Percentiles rank a stretch among this genome's conserved stretches.
Evolutionary conservation across 441 rosid species (phyloP).

Genomic region (Erodium moschatum): DNA sequence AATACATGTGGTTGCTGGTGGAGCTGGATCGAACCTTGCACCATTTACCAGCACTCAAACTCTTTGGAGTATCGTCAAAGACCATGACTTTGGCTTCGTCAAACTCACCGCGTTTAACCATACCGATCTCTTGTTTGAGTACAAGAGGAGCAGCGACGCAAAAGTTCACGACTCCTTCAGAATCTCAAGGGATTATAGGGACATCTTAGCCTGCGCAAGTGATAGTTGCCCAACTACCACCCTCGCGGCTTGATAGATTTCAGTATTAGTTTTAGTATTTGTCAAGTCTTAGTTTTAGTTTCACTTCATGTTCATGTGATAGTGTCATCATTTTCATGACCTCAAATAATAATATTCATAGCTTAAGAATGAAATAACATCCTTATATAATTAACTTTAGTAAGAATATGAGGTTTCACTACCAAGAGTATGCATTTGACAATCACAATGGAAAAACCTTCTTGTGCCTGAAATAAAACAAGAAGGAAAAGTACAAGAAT

Average conservation of each 20-base stretch:
- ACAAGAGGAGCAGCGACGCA: slow-evolving; percentile 75
- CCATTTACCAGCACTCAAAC: slow-evolving; percentile 20
- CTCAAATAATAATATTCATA: background rate
- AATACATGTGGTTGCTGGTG: slow-evolving; percentile 80
- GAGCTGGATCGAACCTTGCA: slow-evolving; percentile 48
- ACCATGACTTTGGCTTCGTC: slow-evolving; percentile 59
- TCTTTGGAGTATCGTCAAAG: slow-evolving; percentile 55
- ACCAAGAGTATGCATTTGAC: background rate
- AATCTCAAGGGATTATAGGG: slow-evolving; percentile 57
- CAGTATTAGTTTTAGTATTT: no score
- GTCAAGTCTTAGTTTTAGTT: background rate
- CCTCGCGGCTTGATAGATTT: slow-evolving; percentile 33
- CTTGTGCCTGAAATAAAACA: slow-evolving; percentile 70
- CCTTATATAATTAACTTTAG: no score
- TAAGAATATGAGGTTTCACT: background rate
- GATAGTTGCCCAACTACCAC: slow-evolving; percentile 62
- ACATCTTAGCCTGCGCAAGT: slow-evolving; percentile 49
- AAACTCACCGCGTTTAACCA: slow-evolving; percentile 59
- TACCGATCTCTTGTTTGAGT: slow-evolving; percentile 57
- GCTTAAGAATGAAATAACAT: background rate
- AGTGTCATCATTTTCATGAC: no score
- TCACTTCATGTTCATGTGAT: no score
- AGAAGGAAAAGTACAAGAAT: slow-evolving; percentile 44
- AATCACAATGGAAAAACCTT: slow-evolving; percentile 64
- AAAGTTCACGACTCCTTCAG: slow-evolving; percentile 60